Evolutionary conservation across 331 rosid species (phyloP), one percentile per base, ranked within the genome.

Genomic region (Telfairia occidentalis): DNA sequence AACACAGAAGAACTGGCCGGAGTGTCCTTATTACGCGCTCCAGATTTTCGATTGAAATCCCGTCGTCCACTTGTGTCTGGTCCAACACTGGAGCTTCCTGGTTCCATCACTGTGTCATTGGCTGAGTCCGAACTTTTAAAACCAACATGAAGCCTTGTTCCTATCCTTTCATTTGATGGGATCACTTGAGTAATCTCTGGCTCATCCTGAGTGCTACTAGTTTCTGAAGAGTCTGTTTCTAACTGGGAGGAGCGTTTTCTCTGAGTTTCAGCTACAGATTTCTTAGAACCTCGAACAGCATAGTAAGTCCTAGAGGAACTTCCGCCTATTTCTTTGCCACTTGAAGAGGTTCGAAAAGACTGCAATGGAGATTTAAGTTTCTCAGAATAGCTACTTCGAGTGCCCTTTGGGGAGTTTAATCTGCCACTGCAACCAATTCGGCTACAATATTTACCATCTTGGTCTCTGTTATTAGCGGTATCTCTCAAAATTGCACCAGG

Each of bases 351-450:
- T 28, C 83, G 88, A 48, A 81, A 59, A 10, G 86, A 80, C 82
- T 89, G 82, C 83, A 84, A 84, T 78, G 83, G 74, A 46, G 97
- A 78, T 80, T 85, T 95, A 59, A 87, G 82, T 69, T 89, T 92
- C 70, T 82, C 97, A 57, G 82, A 81, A 66, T 82, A 84, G 78
- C 85, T 67, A 52, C 69, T 76, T 78, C 84, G 87, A 81, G 88
- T 52, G 77, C 83, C 86, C 81, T 82, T 92, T n/a, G 88, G 29
- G 54, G 90, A 71, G 75, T 85, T 90, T 76, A 85, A 81, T 76
- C 90, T 86, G 77, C 99, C 90, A 79, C 90, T 89, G 79, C 99
- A 92, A 77, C 91, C 92, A 76, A 84, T 48, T 49, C 97, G 88
- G 83, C 85, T 90, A 86, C 99, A 95, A 72, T 81, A 78, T 86